Evolutionary conservation across 2,329 filamentous ascomycete species (phyloP).

Genomic region (Pestalotiopsis sp.): DNA sequence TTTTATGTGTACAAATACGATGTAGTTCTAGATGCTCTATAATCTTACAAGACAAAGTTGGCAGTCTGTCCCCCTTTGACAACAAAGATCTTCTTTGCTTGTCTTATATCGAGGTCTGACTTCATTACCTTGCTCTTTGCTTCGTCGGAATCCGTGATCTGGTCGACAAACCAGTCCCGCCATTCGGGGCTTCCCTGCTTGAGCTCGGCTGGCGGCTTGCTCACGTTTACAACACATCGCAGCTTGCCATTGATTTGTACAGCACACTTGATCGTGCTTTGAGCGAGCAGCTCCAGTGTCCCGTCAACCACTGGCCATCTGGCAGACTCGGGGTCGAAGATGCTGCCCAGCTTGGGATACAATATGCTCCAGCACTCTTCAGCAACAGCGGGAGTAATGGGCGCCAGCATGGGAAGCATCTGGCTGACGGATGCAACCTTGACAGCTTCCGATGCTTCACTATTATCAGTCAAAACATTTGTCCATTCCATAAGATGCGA

Average conservation of each 20-base stretch:
- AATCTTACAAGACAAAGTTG: constrained; percentile 66
- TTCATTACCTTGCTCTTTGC: constrained; percentile 59
- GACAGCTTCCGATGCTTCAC: constrained; percentile 44
- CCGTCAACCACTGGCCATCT: constrained; percentile 63
- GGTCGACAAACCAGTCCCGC: constrained; percentile 61
- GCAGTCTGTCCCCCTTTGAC: constrained; percentile 64
- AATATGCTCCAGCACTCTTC: constrained; percentile 79
- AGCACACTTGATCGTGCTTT: constrained; percentile 58
- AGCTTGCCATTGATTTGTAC: constrained; percentile 83
- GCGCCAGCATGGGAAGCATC: constrained; percentile 74
- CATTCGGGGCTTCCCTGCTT: constrained; percentile 38
- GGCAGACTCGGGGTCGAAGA: constrained; percentile 44
- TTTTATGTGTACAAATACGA: not conserved
- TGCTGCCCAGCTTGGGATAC: constrained; percentile 37
- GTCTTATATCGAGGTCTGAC: constrained; percentile 43
- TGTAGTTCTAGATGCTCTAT: not conserved
- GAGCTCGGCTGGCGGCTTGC: constrained; percentile 47
- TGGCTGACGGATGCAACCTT: constrained; percentile 51
- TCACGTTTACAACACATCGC: constrained; percentile 68
- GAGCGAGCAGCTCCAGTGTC: constrained; percentile 50
- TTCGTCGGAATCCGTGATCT: constrained; percentile 63
- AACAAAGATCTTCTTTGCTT: constrained; percentile 37
- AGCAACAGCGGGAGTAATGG: constrained; percentile 77
- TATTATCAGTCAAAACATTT: constrained; percentile 61
- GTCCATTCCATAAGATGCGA: constrained; percentile 83